These are phyloP conservation scores for Lodderomyces beijingensis DNA, from an alignment of 1,139 yeast genomes.

Conservation along the genomic window DNA sequence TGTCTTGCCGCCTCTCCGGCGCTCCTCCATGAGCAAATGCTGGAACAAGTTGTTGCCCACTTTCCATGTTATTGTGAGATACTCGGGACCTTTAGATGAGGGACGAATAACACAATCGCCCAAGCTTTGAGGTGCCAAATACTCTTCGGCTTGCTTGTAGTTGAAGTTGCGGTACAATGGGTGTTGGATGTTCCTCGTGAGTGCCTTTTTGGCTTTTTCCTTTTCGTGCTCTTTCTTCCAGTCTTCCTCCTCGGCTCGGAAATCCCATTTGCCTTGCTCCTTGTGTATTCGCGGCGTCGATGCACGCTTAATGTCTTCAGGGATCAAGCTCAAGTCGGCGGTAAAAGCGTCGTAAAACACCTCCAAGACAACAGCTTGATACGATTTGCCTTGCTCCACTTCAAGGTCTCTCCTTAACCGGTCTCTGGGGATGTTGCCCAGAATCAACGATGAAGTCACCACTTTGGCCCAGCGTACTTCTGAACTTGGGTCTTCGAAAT, in stretches of 20 bases:
- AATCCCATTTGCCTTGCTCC: slow-evolving; percentile 76
- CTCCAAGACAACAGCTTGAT: slow-evolving; percentile 72
- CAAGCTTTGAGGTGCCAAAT: slow-evolving; percentile 77
- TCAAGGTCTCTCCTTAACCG: slow-evolving; percentile 51
- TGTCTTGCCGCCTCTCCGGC: slow-evolving; percentile 48
- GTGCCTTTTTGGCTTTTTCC: slow-evolving; percentile 52
- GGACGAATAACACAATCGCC: slow-evolving; percentile 96
- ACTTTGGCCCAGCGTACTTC: slow-evolving; percentile 48
- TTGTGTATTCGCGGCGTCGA: slow-evolving; percentile 45
- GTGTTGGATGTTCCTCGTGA: slow-evolving; percentile 79
- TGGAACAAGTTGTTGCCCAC: slow-evolving; percentile 88
- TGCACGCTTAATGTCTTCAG: slow-evolving; percentile 62
- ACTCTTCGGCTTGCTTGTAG: slow-evolving; percentile 88
- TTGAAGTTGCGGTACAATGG: slow-evolving; percentile 85
- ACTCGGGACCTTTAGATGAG: slow-evolving; percentile 84
- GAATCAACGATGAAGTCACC: slow-evolving; percentile 71
- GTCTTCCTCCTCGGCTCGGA: slow-evolving; percentile 71
- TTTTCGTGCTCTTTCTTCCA: slow-evolving; percentile 52
- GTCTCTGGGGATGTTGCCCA: slow-evolving; percentile 66
- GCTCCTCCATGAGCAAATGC: slow-evolving; percentile 82
- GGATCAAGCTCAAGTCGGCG: slow-evolving; percentile 69
- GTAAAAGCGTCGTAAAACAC: slow-evolving; percentile 69
- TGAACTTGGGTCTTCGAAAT: slow-evolving; percentile 33
- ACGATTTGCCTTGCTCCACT: slow-evolving; percentile 67
- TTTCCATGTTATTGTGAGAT: slow-evolving; percentile 93